Evolutionary conservation across 2,329 filamentous ascomycete species (phyloP).

Genomic region (Berkeleyomyces rouxiae): DNA sequence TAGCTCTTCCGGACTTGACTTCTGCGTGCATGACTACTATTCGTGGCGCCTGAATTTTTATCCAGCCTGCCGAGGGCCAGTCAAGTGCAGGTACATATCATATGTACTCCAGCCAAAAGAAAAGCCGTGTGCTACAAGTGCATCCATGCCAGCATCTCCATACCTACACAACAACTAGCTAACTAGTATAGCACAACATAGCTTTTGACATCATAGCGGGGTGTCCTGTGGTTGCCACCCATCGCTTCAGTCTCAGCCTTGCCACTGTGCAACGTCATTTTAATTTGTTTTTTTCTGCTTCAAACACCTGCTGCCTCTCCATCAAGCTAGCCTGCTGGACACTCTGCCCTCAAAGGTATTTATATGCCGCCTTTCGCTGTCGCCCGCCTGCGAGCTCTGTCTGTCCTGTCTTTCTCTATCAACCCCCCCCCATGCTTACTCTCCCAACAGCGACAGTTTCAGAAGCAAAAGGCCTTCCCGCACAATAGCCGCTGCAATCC

Average conservation of each 20-base stretch:
- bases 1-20: too few species aligned
- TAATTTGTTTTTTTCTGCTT: background rate
- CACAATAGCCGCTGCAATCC: background rate
- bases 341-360: background rate
- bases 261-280: background rate
- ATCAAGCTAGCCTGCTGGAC: too few species aligned
- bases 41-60: too few species aligned
- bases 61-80: too few species aligned
- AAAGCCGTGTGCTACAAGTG: too few species aligned
- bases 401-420: background rate
- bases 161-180: background rate
- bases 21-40: too few species aligned
- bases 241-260: background rate
- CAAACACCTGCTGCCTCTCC: too few species aligned
- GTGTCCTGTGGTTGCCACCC: conserved; percentile 3
- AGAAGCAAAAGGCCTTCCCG: background rate
- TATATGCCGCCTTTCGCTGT: background rate
- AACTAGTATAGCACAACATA: background rate
- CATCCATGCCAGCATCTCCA: too few species aligned
- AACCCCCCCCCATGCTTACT: background rate
- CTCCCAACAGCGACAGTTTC: background rate
- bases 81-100: too few species aligned
- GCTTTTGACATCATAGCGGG: conserved; percentile 14
- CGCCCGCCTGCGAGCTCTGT: background rate
- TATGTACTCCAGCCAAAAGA: too few species aligned